Evolutionary conservation across 805 yeast species (phyloP), one percentile per base, ranked within the genome.

Genomic region (Starmerella bombicola): DNA sequence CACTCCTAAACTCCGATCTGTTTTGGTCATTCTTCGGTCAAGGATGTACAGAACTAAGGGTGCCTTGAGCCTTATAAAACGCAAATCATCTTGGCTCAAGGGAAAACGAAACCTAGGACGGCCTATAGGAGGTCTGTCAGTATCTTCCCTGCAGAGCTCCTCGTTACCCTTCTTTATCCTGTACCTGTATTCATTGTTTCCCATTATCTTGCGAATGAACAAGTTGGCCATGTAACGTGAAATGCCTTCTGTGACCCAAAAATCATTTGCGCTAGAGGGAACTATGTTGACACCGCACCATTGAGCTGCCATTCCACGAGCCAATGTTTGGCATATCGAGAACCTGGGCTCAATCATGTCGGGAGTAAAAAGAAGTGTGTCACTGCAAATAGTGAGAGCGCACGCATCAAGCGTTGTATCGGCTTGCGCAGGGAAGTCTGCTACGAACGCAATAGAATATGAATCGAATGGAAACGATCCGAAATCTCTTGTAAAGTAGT

Each of bases 251-350:
- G 86, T 79, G 48, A 88, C 73, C 98, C 99, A 91, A 5, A 82
- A 50, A 58, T 91, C 95, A 50, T 80, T 74, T 56, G 76, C 71
- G 1, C 76, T 70, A 40, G 70, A 70, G 0, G 97, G 95, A 3
- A 84, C 78, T 16, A 91, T 83, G 56, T 82, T 83, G 26, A 91
- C 78, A 15, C 96, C 95, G 0, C 93, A 73, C 93, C 96, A 91
- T 58, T 91, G 98, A 4, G 74, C 71, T 0, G 97, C 80, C 17
- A 91, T 59, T 0, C 82, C 76, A 41, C 74, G 71, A 0, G 88
- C 68, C 3, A 91, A 58, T 0, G 65, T 56, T 45, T 81, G 84
- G 0, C 95, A 81, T 2, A 74, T 70, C 0, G 71, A 54, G 50
- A 80, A 77, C 40, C 83, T 66, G 1, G 93, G 88, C 49, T 91